A percentile compares a stretch with the other conserved stretches of the same genome.
These are phyloP conservation scores for Gryganskiella cystojenkinii DNA, from an alignment of 192 early-diverging fungal species.

Conservation along the genomic window DNA sequence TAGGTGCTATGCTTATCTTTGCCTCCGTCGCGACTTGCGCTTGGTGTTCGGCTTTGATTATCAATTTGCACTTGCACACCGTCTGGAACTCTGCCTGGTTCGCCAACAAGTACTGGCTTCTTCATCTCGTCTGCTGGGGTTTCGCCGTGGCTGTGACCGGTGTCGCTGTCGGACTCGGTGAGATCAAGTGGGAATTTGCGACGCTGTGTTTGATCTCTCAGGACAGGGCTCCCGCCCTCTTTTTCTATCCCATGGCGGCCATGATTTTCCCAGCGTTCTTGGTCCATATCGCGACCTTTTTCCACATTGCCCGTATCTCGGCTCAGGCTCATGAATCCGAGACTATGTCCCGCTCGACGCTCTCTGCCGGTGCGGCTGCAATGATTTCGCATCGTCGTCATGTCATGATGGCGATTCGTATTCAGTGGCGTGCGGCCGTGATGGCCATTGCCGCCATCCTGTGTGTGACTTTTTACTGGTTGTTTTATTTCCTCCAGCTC, in stretches of 20 bases:
- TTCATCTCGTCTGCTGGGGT: slow-evolving; percentile 62
- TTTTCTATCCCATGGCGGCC: slow-evolving; percentile 65
- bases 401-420: slow-evolving; percentile 59
- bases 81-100: slow-evolving; percentile 68
- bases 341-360: slow-evolving; percentile 42
- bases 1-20: slow-evolving; percentile 62
- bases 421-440: slow-evolving; percentile 66
- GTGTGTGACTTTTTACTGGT: slow-evolving; percentile 64
- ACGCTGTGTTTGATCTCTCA: slow-evolving; percentile 59
- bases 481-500: slow-evolving; percentile 63
- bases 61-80: slow-evolving; percentile 61
- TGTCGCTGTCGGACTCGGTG: slow-evolving; percentile 47
- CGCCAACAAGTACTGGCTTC: slow-evolving; percentile 44
- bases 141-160: slow-evolving; percentile 52
- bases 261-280: slow-evolving; percentile 60
- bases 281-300: slow-evolving; percentile 60
- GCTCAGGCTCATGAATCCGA: slow-evolving; percentile 40
- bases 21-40: slow-evolving; percentile 50
- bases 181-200: slow-evolving; percentile 61
- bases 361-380: slow-evolving; percentile 29
- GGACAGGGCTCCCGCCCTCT: slow-evolving; percentile 49
- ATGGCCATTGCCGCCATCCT: slow-evolving; percentile 53
- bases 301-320: slow-evolving; percentile 59
- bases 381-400: slow-evolving; percentile 54
- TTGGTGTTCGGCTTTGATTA: slow-evolving; percentile 61